Conservation (phyloP, 2,329 filamentous ascomycete genomes). For the Exophiala aquamarina region DNA sequence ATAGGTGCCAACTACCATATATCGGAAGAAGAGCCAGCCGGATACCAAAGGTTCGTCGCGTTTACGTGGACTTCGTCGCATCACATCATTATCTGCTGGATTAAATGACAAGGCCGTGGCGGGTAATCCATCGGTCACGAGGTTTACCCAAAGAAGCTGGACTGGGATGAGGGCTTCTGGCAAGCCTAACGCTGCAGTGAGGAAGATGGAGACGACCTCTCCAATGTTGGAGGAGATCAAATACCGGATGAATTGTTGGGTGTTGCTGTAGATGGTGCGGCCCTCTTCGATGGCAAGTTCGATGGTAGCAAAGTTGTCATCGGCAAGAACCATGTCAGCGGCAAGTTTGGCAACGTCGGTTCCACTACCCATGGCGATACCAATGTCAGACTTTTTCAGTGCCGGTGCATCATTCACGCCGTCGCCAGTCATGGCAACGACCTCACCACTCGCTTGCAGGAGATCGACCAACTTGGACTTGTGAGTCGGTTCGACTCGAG, state of each 20-base stretch:
- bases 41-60: conserved; percentile 89
- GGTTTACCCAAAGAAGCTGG: conserved; percentile 96
- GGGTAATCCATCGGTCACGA: conserved; percentile 94
- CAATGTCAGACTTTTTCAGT: conserved; percentile 97
- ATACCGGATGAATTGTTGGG: conserved; percentile 98
- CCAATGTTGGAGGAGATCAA: conserved; percentile 99
- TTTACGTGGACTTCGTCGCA: conserved; percentile 88
- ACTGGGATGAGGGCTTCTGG: conserved; percentile 96
- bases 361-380: conserved; percentile 96
- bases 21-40: conserved; percentile 96
- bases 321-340: conserved; percentile 96
- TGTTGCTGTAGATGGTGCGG: conserved; percentile 99
- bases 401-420: conserved; percentile 98
- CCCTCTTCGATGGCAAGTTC: conserved; percentile 95
- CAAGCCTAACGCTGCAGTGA: conserved; percentile 95
- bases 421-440: conserved; percentile 98
- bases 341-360: conserved; percentile 96
- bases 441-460: conserved; percentile 86
- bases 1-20: conserved; percentile 93
- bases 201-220: conserved; percentile 97
- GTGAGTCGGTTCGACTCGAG: conserved; percentile 90
- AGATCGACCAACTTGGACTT: conserved; percentile 98
- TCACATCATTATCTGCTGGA: conserved; percentile 96
- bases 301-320: conserved; percentile 99
- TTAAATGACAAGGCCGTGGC: conserved; percentile 98